Evolutionary conservation across 371 early-diverging fungal genomes (phyloP), one percentile per base, ranked within the genome.

Genomic region (Mucor mucedo): DNA sequence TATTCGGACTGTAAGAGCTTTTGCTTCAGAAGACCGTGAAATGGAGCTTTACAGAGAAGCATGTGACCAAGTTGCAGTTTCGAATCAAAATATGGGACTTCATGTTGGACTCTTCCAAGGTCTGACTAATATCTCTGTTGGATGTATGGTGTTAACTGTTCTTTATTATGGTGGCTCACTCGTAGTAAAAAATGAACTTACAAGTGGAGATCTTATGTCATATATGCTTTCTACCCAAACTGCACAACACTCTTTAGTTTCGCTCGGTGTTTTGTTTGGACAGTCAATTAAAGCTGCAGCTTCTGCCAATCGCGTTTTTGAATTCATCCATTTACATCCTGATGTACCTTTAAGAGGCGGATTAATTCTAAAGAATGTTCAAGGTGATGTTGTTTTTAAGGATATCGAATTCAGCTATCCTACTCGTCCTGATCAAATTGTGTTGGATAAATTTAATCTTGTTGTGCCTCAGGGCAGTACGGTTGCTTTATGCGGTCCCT

Each of bases 101-200:
- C 92, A 93, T 65, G 89, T 92, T 70, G 94, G 93, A 7, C 58
- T 88, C 4, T 93, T 93, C 72, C 93, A 90, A 80, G 89, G 86
- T 0, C 55, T 93, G 63, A 90, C 91, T 3, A 88, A 88, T 64
- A 65, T 85, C 3, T 84, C 90, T 9, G 84, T 91, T 29, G 92
- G 93, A 1, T 75, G 78, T 35, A 87, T 90, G 89, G 83, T 87
- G 9, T 72, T 93, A 16, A 69, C 85, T 7, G 90, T 93, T 11
- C 77, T 94, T 16, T 91, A 90, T 58, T 85, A 76, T 62, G 94
- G 94, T 48, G 94, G 92, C 0, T 77, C 82, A 1, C 69, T 90
- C 58, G 94, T 94, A 0, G 84, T 84, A 1, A 62, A 74, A 6
- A 86, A 89, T 29, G 84, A 88, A 49, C 69, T 94, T 67, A 75